Percentiles rank a stretch among this genome's conserved stretches.
These are phyloP conservation scores for Colletotrichum liaoningense DNA, from an alignment of 2,329 filamentous ascomycete species.

Conservation along the genomic window DNA sequence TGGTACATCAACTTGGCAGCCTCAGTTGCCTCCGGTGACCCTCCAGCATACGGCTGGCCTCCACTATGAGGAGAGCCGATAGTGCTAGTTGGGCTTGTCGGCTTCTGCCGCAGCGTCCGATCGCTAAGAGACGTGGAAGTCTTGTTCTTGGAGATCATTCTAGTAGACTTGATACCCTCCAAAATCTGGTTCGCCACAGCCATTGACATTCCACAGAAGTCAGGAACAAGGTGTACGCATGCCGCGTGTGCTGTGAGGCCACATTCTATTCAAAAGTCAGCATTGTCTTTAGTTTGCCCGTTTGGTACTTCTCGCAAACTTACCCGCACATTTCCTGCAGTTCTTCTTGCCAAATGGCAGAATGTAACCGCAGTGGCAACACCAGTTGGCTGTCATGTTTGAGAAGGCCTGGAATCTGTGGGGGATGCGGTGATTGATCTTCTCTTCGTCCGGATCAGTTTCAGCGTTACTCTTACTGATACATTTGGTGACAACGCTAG, in stretches of 20 bases:
- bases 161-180: constrained; percentile 84
- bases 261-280: constrained; percentile 75
- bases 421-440: constrained; percentile 99
- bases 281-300: neutral
- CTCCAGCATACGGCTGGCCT: constrained; percentile 41
- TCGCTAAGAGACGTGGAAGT: constrained; percentile 67
- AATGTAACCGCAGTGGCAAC: constrained; percentile 97
- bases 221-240: constrained; percentile 94
- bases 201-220: constrained; percentile 99
- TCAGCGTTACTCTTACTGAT: constrained; percentile 99
- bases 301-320: constrained; percentile 41
- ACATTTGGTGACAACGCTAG: constrained; percentile 97
- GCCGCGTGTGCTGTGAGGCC: constrained; percentile 89
- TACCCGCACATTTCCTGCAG: constrained; percentile 90
- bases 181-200: constrained; percentile 94
- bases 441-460: constrained; percentile 97
- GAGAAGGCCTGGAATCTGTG: constrained; percentile 97
- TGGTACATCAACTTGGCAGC: constrained; percentile 73
- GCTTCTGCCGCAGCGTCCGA: constrained; percentile 71
- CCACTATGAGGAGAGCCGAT: constrained; percentile 43
- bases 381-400: constrained; percentile 99
- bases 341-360: constrained; percentile 96
- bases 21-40: constrained; percentile 65
- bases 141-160: constrained; percentile 73
- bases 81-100: constrained; percentile 56